A percentile compares a stretch with the other conserved stretches of the same genome.
These are phyloP conservation scores for Aspergillus ochraceus DNA, from an alignment of 2,329 filamentous ascomycete species.

Conservation along the genomic window DNA sequence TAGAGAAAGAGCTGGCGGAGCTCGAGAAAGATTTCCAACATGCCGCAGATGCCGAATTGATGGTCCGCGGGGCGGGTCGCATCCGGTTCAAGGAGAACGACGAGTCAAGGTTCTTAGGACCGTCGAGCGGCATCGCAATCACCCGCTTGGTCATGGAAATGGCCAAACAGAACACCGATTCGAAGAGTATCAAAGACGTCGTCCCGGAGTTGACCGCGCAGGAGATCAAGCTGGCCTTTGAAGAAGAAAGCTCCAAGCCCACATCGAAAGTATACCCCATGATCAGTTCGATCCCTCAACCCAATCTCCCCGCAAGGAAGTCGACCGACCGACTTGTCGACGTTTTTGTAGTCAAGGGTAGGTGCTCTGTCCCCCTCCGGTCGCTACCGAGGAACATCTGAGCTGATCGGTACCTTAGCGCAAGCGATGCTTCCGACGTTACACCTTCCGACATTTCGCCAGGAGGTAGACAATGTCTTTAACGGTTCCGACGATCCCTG, in stretches of 20 bases:
- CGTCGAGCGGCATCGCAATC: slow-evolving; percentile 94
- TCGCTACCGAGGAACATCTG: neutral
- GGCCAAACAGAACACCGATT: slow-evolving; percentile 88
- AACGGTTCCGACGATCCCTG: slow-evolving; percentile 73
- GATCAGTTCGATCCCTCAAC: slow-evolving; percentile 80
- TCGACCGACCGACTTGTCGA: slow-evolving; percentile 78
- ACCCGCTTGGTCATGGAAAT: slow-evolving; percentile 94
- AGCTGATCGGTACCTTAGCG: slow-evolving; percentile 52
- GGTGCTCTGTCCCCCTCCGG: slow-evolving; percentile 20
- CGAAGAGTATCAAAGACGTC: slow-evolving; percentile 87
- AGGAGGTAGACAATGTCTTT: slow-evolving; percentile 79
- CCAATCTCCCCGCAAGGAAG: slow-evolving; percentile 69
- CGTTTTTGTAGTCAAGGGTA: slow-evolving; percentile 82
- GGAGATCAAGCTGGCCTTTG: slow-evolving; percentile 67
- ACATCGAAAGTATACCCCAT: slow-evolving; percentile 84
- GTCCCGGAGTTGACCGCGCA: slow-evolving; percentile 72
- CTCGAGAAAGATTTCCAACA: slow-evolving; percentile 75
- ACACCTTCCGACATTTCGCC: slow-evolving; percentile 76
- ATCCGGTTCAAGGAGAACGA: slow-evolving; percentile 83
- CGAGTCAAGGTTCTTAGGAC: slow-evolving; percentile 86
- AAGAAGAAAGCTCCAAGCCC: slow-evolving; percentile 64
- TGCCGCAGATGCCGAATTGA: slow-evolving; percentile 72
- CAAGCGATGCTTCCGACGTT: slow-evolving; percentile 85
- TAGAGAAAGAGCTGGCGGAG: slow-evolving; percentile 78
- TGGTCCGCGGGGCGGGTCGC: slow-evolving; percentile 81